Conservation (phyloP, 495 filamentous ascomycete species). For the Penicilliopsis zonata region DNA sequence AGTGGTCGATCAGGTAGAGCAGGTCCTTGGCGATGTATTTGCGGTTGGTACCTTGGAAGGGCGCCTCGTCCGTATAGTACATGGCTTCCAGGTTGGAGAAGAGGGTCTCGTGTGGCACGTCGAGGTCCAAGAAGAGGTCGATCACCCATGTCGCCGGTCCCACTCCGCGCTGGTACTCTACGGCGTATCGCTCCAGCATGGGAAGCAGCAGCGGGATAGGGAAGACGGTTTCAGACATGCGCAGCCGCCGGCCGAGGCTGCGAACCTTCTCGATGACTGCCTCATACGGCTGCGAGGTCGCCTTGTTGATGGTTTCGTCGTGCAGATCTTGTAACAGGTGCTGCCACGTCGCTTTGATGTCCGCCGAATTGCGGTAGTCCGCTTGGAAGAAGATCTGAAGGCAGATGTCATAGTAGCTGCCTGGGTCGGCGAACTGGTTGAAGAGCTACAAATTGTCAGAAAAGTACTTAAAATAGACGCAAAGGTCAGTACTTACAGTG, state of each 20-base stretch:
- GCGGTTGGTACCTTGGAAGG: constrained; percentile 58
- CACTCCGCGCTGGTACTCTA: constrained; percentile 56
- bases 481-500: constrained; percentile 57
- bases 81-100: constrained; percentile 68
- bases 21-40: constrained; percentile 50
- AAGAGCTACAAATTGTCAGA: constrained; percentile 49
- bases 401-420: constrained; percentile 82
- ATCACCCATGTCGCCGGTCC: constrained; percentile 70
- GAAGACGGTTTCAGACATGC: constrained; percentile 69
- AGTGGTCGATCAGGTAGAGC: constrained; percentile 45
- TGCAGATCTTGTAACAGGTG: constrained; percentile 64
- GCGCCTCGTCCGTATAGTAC: constrained; percentile 72
- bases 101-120: constrained; percentile 61
- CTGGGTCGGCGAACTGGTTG: constrained; percentile 80
- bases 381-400: constrained; percentile 81
- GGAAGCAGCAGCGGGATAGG: constrained; percentile 52
- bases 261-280: constrained; percentile 61
- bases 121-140: constrained; percentile 65
- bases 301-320: constrained; percentile 40
- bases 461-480: constrained; percentile 2
- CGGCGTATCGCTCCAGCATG: constrained; percentile 64
- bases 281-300: constrained; percentile 61
- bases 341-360: constrained; percentile 76
- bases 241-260: constrained; percentile 64
- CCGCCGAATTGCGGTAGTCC: constrained; percentile 71